Base-by-base conservation (phyloP, 306 rosid genomes). In the Cicer judaicum region DNA sequence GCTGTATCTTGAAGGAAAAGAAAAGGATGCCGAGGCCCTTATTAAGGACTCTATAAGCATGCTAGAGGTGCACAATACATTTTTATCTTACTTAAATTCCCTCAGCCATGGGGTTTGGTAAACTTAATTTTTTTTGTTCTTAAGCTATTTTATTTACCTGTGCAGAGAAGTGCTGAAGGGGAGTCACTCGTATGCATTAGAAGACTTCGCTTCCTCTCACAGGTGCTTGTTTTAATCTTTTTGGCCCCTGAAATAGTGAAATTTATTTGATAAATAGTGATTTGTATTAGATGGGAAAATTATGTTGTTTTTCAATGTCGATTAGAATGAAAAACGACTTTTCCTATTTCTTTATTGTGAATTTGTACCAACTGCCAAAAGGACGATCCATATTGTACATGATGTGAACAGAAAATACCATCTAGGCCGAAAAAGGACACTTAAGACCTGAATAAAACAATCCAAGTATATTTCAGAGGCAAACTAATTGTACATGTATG, bases 171-270 rank as follows among this genome's bases (percentile, higher is more conserved):
- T 71, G 94, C 90, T 7, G 84, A 87, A 82, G 91, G 89, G 44
- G 90, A 87, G 71, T 89, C 97, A 42, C 18, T 10, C 74, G 52
- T 68, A 40, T 91, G 91, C 83, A 46, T 88, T 60, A 91, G 82
- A 87, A 89, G 96, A 86, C 80, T 89, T 54, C 88, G 89, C 16
- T 83, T 82, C 84, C 98, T 91, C 65, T 86, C 92, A 19, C 90
- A 93, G 98, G 98, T 93, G 36, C 55, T 29, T 54, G 67, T 70
- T 78, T 82, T 64, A 42, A 48, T 61, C 64, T 7, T 40, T 12
- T 48, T 13, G 39, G 19, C 68, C 50, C 53, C 50, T 41, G 15
- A 47, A 72, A 34, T 60, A 7, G 65, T 60, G 42, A 60, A 73
- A 53, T 14, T 68, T 76, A 7, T 19, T 72, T 72, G 54, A 62